These are phyloP conservation scores for Aspergillus egyptiacus DNA, from an alignment of 495 filamentous ascomycete species.

Conservation along the genomic window DNA sequence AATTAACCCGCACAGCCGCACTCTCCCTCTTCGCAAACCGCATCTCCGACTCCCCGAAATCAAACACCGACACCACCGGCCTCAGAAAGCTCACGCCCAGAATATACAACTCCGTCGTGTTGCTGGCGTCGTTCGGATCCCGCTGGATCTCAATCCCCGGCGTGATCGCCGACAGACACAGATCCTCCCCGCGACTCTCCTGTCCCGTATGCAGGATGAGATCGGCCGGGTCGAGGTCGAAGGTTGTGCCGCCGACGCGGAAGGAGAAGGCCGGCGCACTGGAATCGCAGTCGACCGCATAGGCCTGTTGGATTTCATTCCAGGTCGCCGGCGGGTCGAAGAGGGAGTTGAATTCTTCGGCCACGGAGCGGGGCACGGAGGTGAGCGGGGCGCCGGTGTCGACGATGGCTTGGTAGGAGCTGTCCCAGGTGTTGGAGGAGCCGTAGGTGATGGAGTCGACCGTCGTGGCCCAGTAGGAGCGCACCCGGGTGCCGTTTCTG, in stretches of 20 bases:
- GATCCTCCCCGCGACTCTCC: conserved; percentile 5
- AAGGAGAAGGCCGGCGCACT: conserved; percentile 49
- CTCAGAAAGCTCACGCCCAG: conserved; percentile 70
- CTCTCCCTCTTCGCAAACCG: conserved; percentile 26
- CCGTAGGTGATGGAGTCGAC: conserved; percentile 19
- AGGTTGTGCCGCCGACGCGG: conserved; percentile 40
- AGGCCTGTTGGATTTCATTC: conserved; percentile 40
- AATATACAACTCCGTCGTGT: conserved; percentile 40
- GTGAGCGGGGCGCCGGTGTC: conserved; percentile 66
- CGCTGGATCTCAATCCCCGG: conserved; percentile 22
- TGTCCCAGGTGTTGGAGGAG: conserved; percentile 5
- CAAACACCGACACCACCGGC: conserved; percentile 64
- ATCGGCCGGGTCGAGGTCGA: conserved; percentile 49
- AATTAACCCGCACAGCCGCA: not conserved
- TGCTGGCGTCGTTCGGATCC: conserved; percentile 14
- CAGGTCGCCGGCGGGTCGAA: conserved; percentile 51
- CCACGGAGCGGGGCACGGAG: conserved; percentile 52
- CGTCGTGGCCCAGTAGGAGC: conserved; percentile 26
- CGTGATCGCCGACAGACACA: not conserved
- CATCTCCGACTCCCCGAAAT: conserved; percentile 53
- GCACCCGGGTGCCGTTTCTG: conserved; percentile 2
- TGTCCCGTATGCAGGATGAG: conserved; percentile 35
- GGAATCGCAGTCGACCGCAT: conserved; percentile 56
- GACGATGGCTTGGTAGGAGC: conserved; percentile 47
- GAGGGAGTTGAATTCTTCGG: conserved; percentile 50